Evolutionary conservation across 148 eudicot species (phyloP), one percentile per base, ranked within the genome.

Genomic region (Rhododendron griersonianum): DNA sequence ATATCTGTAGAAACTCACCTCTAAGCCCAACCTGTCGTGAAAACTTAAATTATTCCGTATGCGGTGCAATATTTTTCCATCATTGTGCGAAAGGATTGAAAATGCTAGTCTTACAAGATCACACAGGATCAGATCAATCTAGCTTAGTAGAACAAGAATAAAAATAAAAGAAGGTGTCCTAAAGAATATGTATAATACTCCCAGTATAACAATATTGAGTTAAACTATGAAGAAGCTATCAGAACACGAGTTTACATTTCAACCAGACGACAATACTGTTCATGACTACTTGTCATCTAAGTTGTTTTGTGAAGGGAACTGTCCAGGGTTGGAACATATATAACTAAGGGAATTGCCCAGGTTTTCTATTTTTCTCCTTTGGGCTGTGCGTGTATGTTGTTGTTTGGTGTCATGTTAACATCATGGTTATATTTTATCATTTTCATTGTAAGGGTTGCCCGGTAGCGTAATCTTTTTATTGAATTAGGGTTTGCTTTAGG

Each of bases 1-100:
- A 97, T 85, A 97, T 84, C 87, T 92, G 89, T 84, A 89, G 87
- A 85, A 89, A 89, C 88, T 97, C 98, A 85, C 99, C 99, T 88
- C 93, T 91, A 30, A 97, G 95, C 84, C 99, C 99, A 85, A 97
- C 93, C 98, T 97, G 87, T 74, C 81, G 47, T 76, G 51, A 86
- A 80, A 78, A 65, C 47, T 37, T 78, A 71, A 23, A 51, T 57
- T 69, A 35, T 51, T 84, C 39, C 59, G 28, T 23, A 75, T 9
- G 11, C 21, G 16, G 21, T 74, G 45, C 7, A 77, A 33, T n/a
- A 84, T 59, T 82, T 81, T 33, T 15, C 21, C 51, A 39, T 35
- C 4, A 48, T 23, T 65, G n/a, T 39, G 6, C n/a, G 35, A 67
- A 35, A 44, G 11, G 50, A 14, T 25, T 41, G 16, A 16, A 35